Evolutionary conservation across 2,329 filamentous ascomycete species (phyloP), one percentile per base, ranked within the genome.

Genomic region (Rutstroemia sydowiana): DNA sequence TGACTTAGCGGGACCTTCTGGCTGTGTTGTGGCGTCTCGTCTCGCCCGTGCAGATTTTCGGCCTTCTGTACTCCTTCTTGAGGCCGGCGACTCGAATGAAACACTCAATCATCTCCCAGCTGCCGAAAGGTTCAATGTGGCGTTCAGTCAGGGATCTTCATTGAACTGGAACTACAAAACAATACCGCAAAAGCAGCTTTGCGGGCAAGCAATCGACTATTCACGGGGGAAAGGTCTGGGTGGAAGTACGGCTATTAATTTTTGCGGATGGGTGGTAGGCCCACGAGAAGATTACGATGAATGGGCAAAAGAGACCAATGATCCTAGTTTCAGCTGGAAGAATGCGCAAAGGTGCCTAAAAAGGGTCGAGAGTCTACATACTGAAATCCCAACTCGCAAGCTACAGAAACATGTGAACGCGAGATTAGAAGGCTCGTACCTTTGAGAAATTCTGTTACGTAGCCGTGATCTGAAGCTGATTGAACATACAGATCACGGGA

Each of bases 61-160:
- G 8, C 80, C 79, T 0, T 70, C 63, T 1, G 73, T 84, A 1
- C 72, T 84, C 2, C 70, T 85, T 0, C 66, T 84, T 4, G 81
- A 85, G 64, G 80, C 80, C 2, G 81, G 81, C 18, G 51, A 26
- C 13, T 59, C 59, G 9, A 75, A 79, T 44, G 70, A 73, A 1
- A 71, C 75, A 50, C 66, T 63, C 6, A 63, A 68, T 10, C 66
- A 75, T 5, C 36, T 39, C 20, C 36, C 36, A 18, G 70, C 73
- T 51, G 77, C 71, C 18, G 71, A 82, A 60, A 73, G 79, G 48
- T 84, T 74, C 65, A 58, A 59, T 63, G 45, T 68, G 2, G 76
- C 75, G 0, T 73, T 75, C 36, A 65, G 73, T 76, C 68, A 68
- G 5, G 68, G 72, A 8, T 39, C 36, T 1, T 16, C 36, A 16